Conservation (phyloP, 1,284 basidiomycete species). For the Mrakiaceae sp. region DNA sequence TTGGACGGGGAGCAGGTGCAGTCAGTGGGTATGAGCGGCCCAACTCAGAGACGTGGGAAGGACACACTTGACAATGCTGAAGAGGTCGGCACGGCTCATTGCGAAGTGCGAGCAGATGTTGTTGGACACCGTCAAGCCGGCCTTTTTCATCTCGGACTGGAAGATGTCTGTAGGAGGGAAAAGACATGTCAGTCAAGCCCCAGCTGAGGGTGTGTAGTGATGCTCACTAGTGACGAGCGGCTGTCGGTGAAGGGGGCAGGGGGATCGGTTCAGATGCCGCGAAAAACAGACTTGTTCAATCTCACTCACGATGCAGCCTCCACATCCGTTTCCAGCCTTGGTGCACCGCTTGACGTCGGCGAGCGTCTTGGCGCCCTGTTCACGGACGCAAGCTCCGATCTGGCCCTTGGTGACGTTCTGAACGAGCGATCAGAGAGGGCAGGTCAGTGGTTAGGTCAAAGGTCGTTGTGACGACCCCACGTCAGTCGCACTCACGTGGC, state of each 20-base stretch:
- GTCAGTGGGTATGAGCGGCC: not conserved
- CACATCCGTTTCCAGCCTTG: constrained; percentile 61
- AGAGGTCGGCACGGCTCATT: constrained; percentile 57
- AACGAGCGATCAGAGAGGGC: not conserved
- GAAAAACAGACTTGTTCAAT: not conserved
- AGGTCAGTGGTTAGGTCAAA: constrained; percentile 4
- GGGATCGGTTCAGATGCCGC: not conserved
- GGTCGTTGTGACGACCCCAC: too few species aligned
- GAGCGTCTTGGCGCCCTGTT: constrained; percentile 43
- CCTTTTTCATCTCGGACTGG: constrained; percentile 57
- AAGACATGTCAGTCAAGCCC: not conserved
- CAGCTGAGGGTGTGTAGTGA: not conserved
- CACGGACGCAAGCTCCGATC: constrained; percentile 46
- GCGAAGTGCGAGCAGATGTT: constrained; percentile 57
- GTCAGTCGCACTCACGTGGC: constrained; percentile 38
- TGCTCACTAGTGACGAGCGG: constrained; percentile 39
- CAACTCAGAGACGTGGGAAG: not conserved
- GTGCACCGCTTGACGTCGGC: constrained; percentile 53
- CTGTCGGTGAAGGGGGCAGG: constrained; percentile 23
- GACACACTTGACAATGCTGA: constrained; percentile 48
- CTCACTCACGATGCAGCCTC: constrained; percentile 43
- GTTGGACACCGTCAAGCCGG: constrained; percentile 50
- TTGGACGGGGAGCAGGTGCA: not conserved
- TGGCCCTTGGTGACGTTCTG: constrained; percentile 54
- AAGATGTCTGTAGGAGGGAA: constrained; percentile 39